Evolutionary conservation across 1,139 yeast species (phyloP), one percentile per base, ranked within the genome.

Genomic region (Blastobotrys buckinghamii): DNA sequence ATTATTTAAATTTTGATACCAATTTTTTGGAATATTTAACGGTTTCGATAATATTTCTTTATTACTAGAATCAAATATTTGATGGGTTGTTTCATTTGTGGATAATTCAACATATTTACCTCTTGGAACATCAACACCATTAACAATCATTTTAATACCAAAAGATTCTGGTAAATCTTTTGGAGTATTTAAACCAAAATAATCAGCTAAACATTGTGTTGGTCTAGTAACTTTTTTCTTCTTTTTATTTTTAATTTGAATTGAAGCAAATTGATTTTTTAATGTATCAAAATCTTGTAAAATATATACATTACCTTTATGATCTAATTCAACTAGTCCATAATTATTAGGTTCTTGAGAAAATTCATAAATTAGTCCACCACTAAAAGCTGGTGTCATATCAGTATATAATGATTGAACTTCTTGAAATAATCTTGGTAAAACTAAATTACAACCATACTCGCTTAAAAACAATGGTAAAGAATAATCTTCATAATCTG

Each of bases 281-380:
- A 69, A 59, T 49, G 65, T 65, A 40, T 59, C 60, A 54, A 58
- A 68, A 52, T 68, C 72, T 13, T 58, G 50, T 32, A 51, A 54
- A 44, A 59, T 47, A 36, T 60, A 54, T n/a, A 63, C 81, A 59
- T 79, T 75, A 0, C 90, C 92, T 43, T 75, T 70, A 2, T 61
- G 61, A 51, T 76, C 76, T 15, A 84, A 66, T 48, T 78, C 77
- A 2, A 92, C 95, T 39, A 92, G 72, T 0, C 98, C 98, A 67
- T 92, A 92, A 62, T 85, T 80, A 63, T 89, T 89, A 24, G 84
- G 79, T 62, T 88, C 97, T 65, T 89, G 92, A 1, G 95, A 79
- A 67, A 77, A 92, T 65, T 92, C 97, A 64, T 92, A 92, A 1
- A 88, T 94, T 50, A 92, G 72, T 0, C 98, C 98, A 8, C 98